Percentiles rank a stretch among this genome's conserved stretches.
Conservation (phyloP, 192 early-diverging fungal species). For the Bifiguratus adelaidae region DNA sequence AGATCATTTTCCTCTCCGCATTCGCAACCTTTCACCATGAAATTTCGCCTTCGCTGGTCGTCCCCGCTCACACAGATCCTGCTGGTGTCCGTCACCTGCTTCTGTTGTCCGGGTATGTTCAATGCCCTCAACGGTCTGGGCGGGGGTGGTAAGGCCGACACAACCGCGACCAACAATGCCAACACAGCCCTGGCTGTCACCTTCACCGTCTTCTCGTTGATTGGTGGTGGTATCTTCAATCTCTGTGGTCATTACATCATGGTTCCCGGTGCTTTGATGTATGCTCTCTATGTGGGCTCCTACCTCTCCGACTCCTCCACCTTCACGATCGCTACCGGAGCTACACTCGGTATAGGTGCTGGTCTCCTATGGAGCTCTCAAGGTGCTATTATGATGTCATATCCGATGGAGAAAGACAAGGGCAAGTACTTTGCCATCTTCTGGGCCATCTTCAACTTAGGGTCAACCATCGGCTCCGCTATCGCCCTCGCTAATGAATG, state of each 20-base stretch:
- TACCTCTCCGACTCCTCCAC: slow-evolving; percentile 43
- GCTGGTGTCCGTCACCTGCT: slow-evolving; percentile 24
- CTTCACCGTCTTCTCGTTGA: slow-evolving; percentile 67
- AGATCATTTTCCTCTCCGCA: too few species aligned
- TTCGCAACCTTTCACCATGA: too few species aligned
- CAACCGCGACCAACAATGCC: slow-evolving; percentile 35
- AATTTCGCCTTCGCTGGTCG: too few species aligned
- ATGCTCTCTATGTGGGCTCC: slow-evolving; percentile 69
- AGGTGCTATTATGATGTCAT: slow-evolving; percentile 78
- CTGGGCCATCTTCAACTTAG: slow-evolving; percentile 80
- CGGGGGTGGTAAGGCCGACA: background rate
- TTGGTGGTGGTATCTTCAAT: slow-evolving; percentile 70
- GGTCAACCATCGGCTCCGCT: slow-evolving; percentile 69
- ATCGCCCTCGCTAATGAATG: slow-evolving; percentile 67
- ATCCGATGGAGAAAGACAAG: slow-evolving; percentile 73
- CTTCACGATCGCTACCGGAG: slow-evolving; percentile 68
- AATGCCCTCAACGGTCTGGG: slow-evolving; percentile 39
- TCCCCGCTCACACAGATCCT: slow-evolving; percentile 19
- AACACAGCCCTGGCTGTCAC: slow-evolving; percentile 69
- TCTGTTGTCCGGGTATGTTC: slow-evolving; percentile 48
- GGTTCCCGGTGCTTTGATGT: slow-evolving; percentile 51
- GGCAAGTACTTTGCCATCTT: slow-evolving; percentile 75
- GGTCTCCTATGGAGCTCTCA: slow-evolving; percentile 52
- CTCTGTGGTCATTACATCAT: slow-evolving; percentile 65
- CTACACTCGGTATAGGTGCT: slow-evolving; percentile 72